A percentile compares a stretch with the other conserved stretches of the same genome.
These are phyloP conservation scores for Prosopis cineraria DNA, from an alignment of 306 rosid species.

Conservation along the genomic window DNA sequence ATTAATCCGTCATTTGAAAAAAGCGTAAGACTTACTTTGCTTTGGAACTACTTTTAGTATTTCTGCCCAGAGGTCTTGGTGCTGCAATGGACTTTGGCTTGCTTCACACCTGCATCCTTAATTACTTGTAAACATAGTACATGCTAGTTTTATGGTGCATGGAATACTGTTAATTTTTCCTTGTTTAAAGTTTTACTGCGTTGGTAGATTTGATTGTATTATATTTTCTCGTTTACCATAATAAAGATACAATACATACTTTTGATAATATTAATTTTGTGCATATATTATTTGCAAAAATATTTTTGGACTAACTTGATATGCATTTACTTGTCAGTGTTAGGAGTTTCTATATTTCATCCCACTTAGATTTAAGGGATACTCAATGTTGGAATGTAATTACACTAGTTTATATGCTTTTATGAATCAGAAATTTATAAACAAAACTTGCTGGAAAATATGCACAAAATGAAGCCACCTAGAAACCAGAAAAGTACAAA, in stretches of 20 bases:
- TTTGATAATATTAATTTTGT: no score
- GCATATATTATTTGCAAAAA: no score
- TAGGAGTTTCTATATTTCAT: constrained; percentile 15
- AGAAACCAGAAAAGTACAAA: background rate
- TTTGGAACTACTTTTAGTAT: constrained; percentile 19
- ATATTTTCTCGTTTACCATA: background rate
- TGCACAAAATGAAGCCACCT: background rate
- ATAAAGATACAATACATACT: constrained; percentile 4
- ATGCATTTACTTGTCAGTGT: background rate
- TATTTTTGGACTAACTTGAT: constrained; percentile 1
- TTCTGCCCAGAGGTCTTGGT: constrained; percentile 15
- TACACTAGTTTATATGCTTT: constrained; percentile 2
- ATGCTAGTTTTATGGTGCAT: constrained; percentile 22
- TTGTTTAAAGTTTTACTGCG: background rate
- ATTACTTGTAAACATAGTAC: background rate
- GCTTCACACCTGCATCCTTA: constrained; percentile 23
- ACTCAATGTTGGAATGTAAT: background rate
- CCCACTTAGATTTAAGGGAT: background rate
- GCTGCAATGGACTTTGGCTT: background rate
- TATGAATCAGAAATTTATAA: no score
- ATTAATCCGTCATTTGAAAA: constrained; percentile 75
- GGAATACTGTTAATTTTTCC: background rate
- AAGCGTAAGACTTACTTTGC: constrained; percentile 66
- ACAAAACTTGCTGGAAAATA: no score
- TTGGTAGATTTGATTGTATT: no score